These are phyloP conservation scores for Nicotiana obtusifolia DNA, from an alignment of 257 asterid species.

Conservation along the genomic window DNA sequence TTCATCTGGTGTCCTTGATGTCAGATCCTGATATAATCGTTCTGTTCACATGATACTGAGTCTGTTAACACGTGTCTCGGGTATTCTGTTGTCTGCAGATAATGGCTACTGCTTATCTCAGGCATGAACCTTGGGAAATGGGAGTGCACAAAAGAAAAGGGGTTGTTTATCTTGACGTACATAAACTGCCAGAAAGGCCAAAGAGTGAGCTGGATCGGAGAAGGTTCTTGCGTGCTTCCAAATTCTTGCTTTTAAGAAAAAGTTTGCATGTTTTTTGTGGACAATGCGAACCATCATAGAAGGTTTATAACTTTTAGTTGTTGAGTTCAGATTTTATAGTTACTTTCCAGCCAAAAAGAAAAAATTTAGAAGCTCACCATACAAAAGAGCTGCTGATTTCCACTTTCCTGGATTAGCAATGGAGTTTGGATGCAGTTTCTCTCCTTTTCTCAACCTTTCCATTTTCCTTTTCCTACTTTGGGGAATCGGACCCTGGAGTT, in stretches of 20 bases:
- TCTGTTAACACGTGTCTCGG: background rate
- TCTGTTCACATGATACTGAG: background rate
- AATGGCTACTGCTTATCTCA: slow-evolving; percentile 84
- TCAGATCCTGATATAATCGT: background rate
- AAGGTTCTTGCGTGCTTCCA: slow-evolving; percentile 37
- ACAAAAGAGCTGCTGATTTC: background rate
- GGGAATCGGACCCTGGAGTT: background rate
- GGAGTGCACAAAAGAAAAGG: slow-evolving; percentile 97
- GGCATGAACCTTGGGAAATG: slow-evolving; percentile 99
- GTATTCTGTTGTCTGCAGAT: slow-evolving; percentile 40
- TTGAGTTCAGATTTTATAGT: background rate
- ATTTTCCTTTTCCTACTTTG: background rate
- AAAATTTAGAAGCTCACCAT: background rate
- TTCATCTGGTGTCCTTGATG: slow-evolving; percentile 1
- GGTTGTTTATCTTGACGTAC: slow-evolving; percentile 88
- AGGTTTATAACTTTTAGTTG: background rate
- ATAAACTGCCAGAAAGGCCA: slow-evolving; percentile 90
- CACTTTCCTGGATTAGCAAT: background rate
- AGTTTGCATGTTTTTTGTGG: background rate
- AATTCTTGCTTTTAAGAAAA: background rate
- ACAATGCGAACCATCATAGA: background rate
- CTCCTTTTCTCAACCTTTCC: background rate
- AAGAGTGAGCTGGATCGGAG: slow-evolving; percentile 81
- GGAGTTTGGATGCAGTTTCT: background rate
- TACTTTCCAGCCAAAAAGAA: background rate